Base-by-base conservation (phyloP, 192 early-diverging fungal genomes). In the Coemansia sp. region DNA sequence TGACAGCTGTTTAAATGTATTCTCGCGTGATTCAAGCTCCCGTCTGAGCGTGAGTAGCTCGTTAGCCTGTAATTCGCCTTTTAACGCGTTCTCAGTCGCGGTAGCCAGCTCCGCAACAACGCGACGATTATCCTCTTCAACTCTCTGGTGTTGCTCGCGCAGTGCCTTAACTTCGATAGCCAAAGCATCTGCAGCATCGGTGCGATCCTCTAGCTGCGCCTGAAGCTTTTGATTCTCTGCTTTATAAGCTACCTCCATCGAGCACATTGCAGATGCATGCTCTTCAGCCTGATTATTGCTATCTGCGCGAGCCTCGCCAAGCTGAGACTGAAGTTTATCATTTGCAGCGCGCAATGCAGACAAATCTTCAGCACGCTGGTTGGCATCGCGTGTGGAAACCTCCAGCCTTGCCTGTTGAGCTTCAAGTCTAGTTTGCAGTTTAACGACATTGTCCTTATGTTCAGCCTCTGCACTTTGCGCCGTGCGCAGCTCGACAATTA, bases 211-310 rank as follows among this genome's bases (percentile, higher is more conserved):
- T 36, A 63, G 55, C 39, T 52, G 42, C 60, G 36, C 36, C 63
- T 61, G 57, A 6, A 71, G 36, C 2, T 11, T 8, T 11, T 21
- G 6, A 32, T 51, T 60, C 25, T 67, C 58, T 2, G 6, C 25
- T 31, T 6, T 52, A 22, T 17, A 46, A 36, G 17, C 51, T 54
- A 11, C 31, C 51, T 36, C 51, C n/a, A 64, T 20, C 31, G 29
- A 51, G n/a, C 52, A 30, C 52, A 64, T 54, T 3, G 27, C 51
- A 54, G 62, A 31, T 39, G n/a, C 52, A 54, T 64, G 62, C 29
- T 53, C 54, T 30, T 64, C 62, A 54, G 27, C 52, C 30, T 36
- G 51, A 7, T 10, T 22, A 31, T 33, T 22, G 51, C 25, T 53
- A 14, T 54, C 62, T 51, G 31, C 23, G 23, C 64, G 62, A 39